Conservation (phyloP, 805 yeast genomes). For the Kluyveromyces nonfermentans region DNA sequence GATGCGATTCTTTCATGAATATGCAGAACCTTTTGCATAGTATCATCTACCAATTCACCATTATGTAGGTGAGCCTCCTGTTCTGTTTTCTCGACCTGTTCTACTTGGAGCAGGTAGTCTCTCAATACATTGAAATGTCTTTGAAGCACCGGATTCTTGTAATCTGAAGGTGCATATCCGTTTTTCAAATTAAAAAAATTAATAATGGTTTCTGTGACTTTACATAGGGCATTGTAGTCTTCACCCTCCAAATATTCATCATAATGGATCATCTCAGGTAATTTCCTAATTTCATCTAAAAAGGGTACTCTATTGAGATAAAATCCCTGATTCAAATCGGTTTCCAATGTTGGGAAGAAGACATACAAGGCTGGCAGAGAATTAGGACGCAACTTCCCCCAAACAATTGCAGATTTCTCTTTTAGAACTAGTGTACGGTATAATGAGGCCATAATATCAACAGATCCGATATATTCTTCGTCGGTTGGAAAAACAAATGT, state of each 20-base stretch:
- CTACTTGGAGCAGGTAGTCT: constrained; percentile 52
- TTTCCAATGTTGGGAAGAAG: constrained; percentile 42
- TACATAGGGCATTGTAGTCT: constrained; percentile 18
- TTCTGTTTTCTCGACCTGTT: constrained; percentile 11
- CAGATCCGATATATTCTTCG: constrained; percentile 50
- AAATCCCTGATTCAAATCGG: constrained; percentile 51
- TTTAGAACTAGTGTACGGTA: constrained; percentile 48
- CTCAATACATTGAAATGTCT: constrained; percentile 58
- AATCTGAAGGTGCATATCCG: constrained; percentile 49
- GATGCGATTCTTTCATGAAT: constrained; percentile 24
- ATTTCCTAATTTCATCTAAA: constrained; percentile 60
- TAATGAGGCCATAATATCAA: constrained; percentile 55
- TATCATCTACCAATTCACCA: constrained; percentile 25
- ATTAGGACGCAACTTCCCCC: constrained; percentile 53
- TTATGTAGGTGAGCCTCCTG: constrained; percentile 8
- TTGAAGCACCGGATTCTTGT: constrained; percentile 56
- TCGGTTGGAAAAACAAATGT: constrained; percentile 61
- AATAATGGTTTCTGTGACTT: constrained; percentile 23
- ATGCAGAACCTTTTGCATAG: constrained; percentile 22
- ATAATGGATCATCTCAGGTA: constrained; percentile 36
- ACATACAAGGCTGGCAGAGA: constrained; percentile 51
- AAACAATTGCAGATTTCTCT: constrained; percentile 54
- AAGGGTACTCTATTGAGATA: constrained; percentile 62
- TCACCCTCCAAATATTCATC: constrained; percentile 7
- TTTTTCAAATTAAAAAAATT: constrained; percentile 35